Percentiles rank a stretch among this genome's conserved stretches.
phyloP scores from a whole-genome alignment of 257 asterid species.

The Eustoma russellianum region DNA sequence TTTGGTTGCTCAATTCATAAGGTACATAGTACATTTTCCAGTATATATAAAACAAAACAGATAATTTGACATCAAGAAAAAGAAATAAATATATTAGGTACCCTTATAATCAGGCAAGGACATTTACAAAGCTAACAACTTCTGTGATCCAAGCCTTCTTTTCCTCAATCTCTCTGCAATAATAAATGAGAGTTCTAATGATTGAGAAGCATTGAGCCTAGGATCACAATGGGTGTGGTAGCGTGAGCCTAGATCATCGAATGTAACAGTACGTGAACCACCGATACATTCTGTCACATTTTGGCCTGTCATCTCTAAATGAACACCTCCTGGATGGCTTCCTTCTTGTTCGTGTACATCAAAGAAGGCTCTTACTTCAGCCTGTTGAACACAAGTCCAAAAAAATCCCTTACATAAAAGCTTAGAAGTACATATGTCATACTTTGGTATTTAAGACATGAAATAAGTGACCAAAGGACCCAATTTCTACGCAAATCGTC shows the following conservation, averaged over 20 bases:
- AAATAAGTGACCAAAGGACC: too few species aligned
- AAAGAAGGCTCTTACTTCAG: slow-evolving; percentile 78
- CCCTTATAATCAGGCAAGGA: slow-evolving; percentile 1
- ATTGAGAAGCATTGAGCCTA: slow-evolving; percentile 71
- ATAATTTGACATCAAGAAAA: neutral
- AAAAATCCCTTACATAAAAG: too few species aligned
- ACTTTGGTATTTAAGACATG: too few species aligned
- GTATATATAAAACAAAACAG: slow-evolving; percentile 8
- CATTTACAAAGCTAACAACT: slow-evolving; percentile 13
- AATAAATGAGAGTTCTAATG: slow-evolving; percentile 67
- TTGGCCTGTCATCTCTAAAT: slow-evolving; percentile 85
- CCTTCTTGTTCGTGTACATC: slow-evolving; percentile 93
- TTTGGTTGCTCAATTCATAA: slow-evolving; percentile 15
- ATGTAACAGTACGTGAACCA: slow-evolving; percentile 66
- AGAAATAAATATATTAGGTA: neutral
- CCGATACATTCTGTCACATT: slow-evolving; percentile 86
- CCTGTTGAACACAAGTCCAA: slow-evolving; percentile 27
- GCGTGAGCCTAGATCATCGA: slow-evolving; percentile 70
- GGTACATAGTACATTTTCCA: slow-evolving; percentile 6
- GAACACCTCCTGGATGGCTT: slow-evolving; percentile 77
- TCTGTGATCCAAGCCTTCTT: slow-evolving; percentile 48
- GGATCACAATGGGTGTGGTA: slow-evolving; percentile 88
- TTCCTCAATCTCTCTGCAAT: slow-evolving; percentile 71
- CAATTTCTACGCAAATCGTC: too few species aligned
- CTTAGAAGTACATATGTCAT: too few species aligned